Base-by-base conservation (phyloP, 2,329 filamentous ascomycete species). In the Apiospora phragmitis region DNA sequence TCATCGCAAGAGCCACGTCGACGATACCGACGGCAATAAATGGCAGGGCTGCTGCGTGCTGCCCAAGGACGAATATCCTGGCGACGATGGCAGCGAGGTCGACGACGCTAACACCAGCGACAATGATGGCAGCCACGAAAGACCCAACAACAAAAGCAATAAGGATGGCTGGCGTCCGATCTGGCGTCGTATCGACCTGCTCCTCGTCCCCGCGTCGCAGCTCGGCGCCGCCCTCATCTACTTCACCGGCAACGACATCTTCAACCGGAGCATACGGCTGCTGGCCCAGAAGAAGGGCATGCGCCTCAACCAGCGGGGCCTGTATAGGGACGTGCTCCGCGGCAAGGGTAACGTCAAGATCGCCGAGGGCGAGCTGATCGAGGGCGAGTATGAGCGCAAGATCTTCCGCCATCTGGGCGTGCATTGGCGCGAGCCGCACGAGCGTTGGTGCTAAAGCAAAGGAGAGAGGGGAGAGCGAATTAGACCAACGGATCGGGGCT, bases 201-300 rank as follows among this genome's bases (percentile, higher is more conserved):
- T 98, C 1, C 87, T 97, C 4, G 95, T 97, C 0, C 94, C 95
- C 0, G 90, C 91, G 74, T 85, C 88, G 1, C 91, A 97, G 80
- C 86, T 94, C 68, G 95, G 95, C 1, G 95, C 93, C 0, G 94
- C 95, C 0, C 79, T 98, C 72, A 88, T 98, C n/a, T 98, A 98
- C 78, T 98, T 98, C 77, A 98, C 95, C 0, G 95, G 95, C 0
- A 96, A 98, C 75, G 95, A 97, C 78, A 92, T 97, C 43, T 98
- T 98, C 83, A 98, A 98, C 80, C 86, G 95, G 21, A 97, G 93
- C 77, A 89, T 98, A 79, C 85, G 95, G 73, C 82, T 97, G 21
- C 80, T 98, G 73, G 94, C 94, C 18, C 89, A 90, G 49, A 94
- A 90, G 81, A 96, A 93, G 81, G 89, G 90, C 0, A 94, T 97